Evolutionary conservation across 441 rosid species (phyloP).

Genomic region (Euphorbia celastroides): DNA sequence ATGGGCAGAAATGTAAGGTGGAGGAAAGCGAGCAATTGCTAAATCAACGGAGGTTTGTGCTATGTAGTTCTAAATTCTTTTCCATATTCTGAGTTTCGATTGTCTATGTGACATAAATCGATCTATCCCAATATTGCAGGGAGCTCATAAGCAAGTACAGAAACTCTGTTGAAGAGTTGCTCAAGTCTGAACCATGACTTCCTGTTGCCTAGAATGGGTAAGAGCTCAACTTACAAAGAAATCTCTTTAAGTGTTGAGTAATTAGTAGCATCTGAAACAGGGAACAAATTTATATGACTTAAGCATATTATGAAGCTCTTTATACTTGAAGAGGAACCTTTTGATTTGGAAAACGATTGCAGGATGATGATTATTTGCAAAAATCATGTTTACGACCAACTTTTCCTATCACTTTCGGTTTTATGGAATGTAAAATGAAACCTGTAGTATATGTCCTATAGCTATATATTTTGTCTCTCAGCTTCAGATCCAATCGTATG

Average conservation of each 20-base stretch:
- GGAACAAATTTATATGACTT: background rate
- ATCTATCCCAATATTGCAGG: slow-evolving; percentile 36
- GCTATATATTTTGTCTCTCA: background rate
- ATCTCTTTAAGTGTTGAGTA: background rate
- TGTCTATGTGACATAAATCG: background rate
- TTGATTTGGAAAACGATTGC: background rate
- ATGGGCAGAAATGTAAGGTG: slow-evolving; percentile 67
- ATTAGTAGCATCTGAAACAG: background rate
- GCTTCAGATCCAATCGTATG: background rate
- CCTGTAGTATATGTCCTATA: background rate
- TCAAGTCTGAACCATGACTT: slow-evolving; percentile 43
- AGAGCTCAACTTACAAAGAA: background rate
- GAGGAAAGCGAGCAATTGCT: slow-evolving; percentile 70
- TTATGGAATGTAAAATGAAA: background rate
- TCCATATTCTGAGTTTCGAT: background rate
- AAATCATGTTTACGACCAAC: background rate
- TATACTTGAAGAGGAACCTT: background rate
- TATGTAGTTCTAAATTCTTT: background rate
- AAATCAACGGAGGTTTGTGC: slow-evolving; percentile 59
- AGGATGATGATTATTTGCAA: background rate
- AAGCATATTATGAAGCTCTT: background rate
- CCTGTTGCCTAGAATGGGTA: slow-evolving; percentile 10
- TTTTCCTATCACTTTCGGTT: background rate
- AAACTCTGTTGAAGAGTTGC: slow-evolving; percentile 58
- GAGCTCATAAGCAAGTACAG: slow-evolving; percentile 56